These are phyloP conservation scores for Penicillium bovifimosum DNA, from an alignment of 495 filamentous ascomycete species.

Conservation along the genomic window DNA sequence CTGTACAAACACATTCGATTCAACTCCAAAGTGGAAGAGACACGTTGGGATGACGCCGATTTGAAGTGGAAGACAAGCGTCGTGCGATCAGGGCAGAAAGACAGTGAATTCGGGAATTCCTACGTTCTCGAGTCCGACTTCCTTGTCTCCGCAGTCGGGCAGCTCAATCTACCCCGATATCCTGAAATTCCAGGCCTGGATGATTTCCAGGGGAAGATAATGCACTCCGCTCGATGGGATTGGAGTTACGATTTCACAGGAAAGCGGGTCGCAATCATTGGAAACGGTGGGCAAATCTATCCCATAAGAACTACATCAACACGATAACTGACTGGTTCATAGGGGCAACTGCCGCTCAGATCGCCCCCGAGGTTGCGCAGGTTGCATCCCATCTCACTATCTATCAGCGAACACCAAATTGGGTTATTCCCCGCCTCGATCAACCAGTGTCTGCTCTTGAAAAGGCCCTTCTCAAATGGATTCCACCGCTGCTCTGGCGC, in stretches of 20 bases:
- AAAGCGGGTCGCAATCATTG: slow-evolving; percentile 51
- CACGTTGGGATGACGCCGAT: slow-evolving; percentile 50
- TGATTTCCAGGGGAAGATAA: slow-evolving; percentile 45
- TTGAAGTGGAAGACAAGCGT: slow-evolving; percentile 52
- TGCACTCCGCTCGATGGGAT: slow-evolving; percentile 55
- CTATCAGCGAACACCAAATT: slow-evolving; percentile 65
- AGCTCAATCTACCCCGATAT: slow-evolving; percentile 54
- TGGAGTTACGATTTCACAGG: slow-evolving; percentile 39
- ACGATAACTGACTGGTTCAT: slow-evolving; percentile 35
- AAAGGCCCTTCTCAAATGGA: slow-evolving; percentile 33
- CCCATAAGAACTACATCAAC: slow-evolving; percentile 1
- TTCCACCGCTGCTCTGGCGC: slow-evolving; percentile 42
- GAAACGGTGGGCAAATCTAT: slow-evolving; percentile 36
- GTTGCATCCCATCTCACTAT: slow-evolving; percentile 51
- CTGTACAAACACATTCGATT: slow-evolving; percentile 54
- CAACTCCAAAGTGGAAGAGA: slow-evolving; percentile 45
- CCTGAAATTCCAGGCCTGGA: slow-evolving; percentile 57
- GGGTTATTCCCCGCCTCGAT: slow-evolving; percentile 51
- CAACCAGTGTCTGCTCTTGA: slow-evolving; percentile 33
- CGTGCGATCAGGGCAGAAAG: slow-evolving; percentile 39
- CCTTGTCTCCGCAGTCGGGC: slow-evolving; percentile 59
- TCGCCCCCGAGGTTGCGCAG: slow-evolving; percentile 58
- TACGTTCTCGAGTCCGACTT: slow-evolving; percentile 51
- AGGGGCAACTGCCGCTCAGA: slow-evolving; percentile 68
- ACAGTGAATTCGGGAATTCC: slow-evolving; percentile 35